Evolutionary conservation across 2,329 filamentous ascomycete genomes (phyloP), one percentile per base, ranked within the genome.

Genomic region (Reticulascus tulasneorum): DNA sequence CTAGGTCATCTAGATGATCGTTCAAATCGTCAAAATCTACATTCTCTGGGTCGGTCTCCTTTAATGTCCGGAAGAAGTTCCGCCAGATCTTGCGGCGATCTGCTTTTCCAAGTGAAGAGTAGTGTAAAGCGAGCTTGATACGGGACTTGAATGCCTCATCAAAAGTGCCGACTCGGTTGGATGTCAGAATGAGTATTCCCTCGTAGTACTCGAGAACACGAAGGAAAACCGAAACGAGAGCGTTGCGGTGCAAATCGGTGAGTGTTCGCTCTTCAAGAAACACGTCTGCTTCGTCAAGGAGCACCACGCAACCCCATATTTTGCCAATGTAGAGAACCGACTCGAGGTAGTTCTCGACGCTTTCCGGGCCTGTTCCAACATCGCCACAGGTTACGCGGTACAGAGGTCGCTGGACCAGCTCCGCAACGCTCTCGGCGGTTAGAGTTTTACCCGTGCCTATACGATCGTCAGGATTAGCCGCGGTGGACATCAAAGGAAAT

Each of bases 271-370:
- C 84, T 66, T 93, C 86, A 10, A 94, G 66, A 63, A 90, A 89
- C 6, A 89, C 83, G 49, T 90, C 86, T 2, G 84, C 87, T 62
- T 94, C 88, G 49, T 94, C 88, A 1, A 94, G 75, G 2, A 94
- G 74, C 7, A 34, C 1, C 94, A 67, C 8, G 94, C 84, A 0
- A 86, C 87, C 15, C 86, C 85, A 88, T 87, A 94, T 5, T 11
- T 34, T 34, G 17, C 13, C 31, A 2, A 34, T n/a, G 31, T 34
- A 17, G 6, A 27, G 23, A 4, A 34, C 23, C 13, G 31, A 26
- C 23, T 34, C 23, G 2, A 58, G 44, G 3, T 47, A 46, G 2
- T 23, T 42, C 21, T 57, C 52, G 0, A 55, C 50, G 0, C 40
- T 36, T 7, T 39, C 35, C 1, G 55, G 37, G 1, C 44, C 38